Base-by-base conservation (phyloP, 2,329 filamentous ascomycete species). In the Neonectria ditissima region DNA sequence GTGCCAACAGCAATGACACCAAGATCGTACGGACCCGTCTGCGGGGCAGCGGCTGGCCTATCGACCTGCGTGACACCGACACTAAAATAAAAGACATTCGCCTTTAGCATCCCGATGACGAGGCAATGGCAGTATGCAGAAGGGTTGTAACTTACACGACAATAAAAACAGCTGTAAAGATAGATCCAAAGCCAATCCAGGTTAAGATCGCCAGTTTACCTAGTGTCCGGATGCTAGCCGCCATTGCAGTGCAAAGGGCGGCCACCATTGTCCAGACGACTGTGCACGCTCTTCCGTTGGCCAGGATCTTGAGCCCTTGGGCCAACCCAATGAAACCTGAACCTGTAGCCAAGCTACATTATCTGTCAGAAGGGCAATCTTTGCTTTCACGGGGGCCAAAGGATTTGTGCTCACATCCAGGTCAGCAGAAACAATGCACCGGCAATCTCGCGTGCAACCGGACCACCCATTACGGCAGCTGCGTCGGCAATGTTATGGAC, bases 171-270 rank as follows among this genome's bases (percentile, higher is more conserved):
- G 71, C 63, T 7, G 66, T 71, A 24, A 76, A 67, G 26, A 76
- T 70, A n/a, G 65, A 71, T 0, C 61, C 50, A 20, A 76, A 70
- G 9, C 74, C 74, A 13, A 74, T 45, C 74, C 75, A 77, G 7
- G 73, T 73, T 4, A 77, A 65, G 65, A 74, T 75, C 9, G 69
- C 72, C 13, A 77, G 61, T 18, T 68, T 71, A 8, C 71, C 70
- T 11, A 77, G 66, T 0, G 73, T 76, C 20, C 65, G 73, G 30
- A 76, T 71, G 52, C 72, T 75, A 2, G 75, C 74, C 11, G 78
- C 61, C 34, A 74, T 30, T 8, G 66, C 72, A 3, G 69, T 72
- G 51, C 67, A 69, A 16, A 69, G 47, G 14, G 70, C 67, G 11
- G 72, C 72, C 22, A 74, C 58, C 26, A 71, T 48, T 10, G 72